Evolutionary conservation across 371 early-diverging fungal genomes (phyloP).

Genomic region (Batkoa obscura): DNA sequence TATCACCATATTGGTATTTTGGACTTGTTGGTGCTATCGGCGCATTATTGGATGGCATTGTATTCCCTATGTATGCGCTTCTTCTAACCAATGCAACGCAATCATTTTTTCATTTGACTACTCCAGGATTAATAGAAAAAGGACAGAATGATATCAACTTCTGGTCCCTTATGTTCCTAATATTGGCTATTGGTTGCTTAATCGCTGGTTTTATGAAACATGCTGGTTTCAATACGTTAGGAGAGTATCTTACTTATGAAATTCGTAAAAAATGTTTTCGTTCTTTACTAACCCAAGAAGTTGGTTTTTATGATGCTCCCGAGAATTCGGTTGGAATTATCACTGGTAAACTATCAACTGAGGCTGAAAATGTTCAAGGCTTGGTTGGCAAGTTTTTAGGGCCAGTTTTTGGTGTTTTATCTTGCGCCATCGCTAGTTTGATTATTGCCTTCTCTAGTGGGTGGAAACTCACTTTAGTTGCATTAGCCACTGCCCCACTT

Average conservation of each 20-base stretch:
- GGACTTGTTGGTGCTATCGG: slow-evolving; percentile 15
- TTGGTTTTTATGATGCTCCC: slow-evolving; percentile 69
- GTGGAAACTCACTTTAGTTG: slow-evolving; percentile 70
- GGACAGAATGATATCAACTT: slow-evolving; percentile 17
- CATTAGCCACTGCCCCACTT: slow-evolving; percentile 24
- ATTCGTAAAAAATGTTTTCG: slow-evolving; percentile 32
- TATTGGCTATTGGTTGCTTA: slow-evolving; percentile 29
- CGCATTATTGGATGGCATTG: slow-evolving; percentile 16
- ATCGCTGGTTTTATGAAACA: slow-evolving; percentile 22
- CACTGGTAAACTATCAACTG: slow-evolving; percentile 60
- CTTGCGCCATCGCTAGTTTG: slow-evolving; percentile 21
- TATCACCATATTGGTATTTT: slow-evolving; percentile 19
- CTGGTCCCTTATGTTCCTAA: slow-evolving; percentile 35
- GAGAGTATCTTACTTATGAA: slow-evolving; percentile 31
- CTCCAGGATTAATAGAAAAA: neutral
- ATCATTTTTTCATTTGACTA: neutral
- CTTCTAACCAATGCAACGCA: slow-evolving; percentile 10
- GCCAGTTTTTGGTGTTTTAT: slow-evolving; percentile 28
- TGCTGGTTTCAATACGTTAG: slow-evolving; percentile 16
- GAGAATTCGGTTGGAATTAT: slow-evolving; percentile 67
- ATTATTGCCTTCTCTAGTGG: slow-evolving; percentile 41
- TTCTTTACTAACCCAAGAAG: slow-evolving; percentile 54
- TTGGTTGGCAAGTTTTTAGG: slow-evolving; percentile 46
- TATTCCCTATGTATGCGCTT: slow-evolving; percentile 20
- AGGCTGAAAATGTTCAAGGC: slow-evolving; percentile 48